Base-by-base conservation (phyloP, 345 rosid species). In the Citrus sp. region DNA sequence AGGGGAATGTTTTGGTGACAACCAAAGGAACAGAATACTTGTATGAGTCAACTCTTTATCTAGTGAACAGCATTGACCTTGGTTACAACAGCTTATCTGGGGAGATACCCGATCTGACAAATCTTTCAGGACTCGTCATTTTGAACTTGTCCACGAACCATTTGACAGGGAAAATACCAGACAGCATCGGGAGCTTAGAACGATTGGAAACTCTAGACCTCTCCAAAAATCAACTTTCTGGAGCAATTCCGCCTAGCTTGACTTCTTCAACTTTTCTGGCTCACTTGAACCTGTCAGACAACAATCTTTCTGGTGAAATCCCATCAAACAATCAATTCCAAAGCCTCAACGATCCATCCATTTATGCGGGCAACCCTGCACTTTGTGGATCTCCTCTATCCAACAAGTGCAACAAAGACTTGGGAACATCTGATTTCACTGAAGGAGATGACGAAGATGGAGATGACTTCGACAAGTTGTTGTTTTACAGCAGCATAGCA, bases 241-340 rank as follows among this genome's bases (percentile, higher is more conserved):
- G 85, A 3, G 2, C 34, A 9, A 78, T 82, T 28, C 81, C 84
- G 0, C 13, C 66, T 62, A 55, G 61, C 38, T 68, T 82, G 72
- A 9, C 42, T 25, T 49, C 46, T 6, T 24, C 70, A 2, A 77
- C 78, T 38, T 42, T 38, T 10, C 30, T 81, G n/a, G 61, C 42
- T 65, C 74, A 78, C 58, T 55, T 82, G 73, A 77, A 83, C 67
- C 40, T 80, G 6, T 73, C 86, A 35, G 42, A 77, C 65, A 80
- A 80, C 40, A 80, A 83, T 55, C 27, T 83, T 16, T 80, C 81
- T 6, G 86, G 81, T 6, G 10, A 40, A 40, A 83, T 79, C 6
- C 83, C 85, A 25, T 49, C 85, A 72, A 35, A 40, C 46, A 83
- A 72, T 25, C 82, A 76, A 28, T 73, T 83, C 24, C 73, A 42